phyloP scores from a whole-genome alignment of 1,284 basidiomycete species.

The Thecaphora frezii region DNA sequence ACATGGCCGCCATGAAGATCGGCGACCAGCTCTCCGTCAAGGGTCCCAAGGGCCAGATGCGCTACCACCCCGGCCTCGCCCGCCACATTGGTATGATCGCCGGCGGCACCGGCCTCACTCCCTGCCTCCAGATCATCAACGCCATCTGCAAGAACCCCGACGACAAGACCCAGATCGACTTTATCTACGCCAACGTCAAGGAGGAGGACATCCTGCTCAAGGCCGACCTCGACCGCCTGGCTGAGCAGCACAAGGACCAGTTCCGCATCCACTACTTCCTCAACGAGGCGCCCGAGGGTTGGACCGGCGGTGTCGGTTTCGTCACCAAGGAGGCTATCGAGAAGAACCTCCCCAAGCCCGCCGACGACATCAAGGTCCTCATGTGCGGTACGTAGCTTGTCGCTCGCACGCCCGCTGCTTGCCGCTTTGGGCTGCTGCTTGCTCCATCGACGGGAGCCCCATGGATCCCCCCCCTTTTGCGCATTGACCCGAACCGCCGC shows the following conservation, averaged over 20 bases:
- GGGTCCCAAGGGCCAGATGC: slow-evolving; percentile 88
- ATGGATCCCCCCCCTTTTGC: no score
- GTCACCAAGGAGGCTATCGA: slow-evolving; percentile 91
- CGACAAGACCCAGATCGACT: slow-evolving; percentile 82
- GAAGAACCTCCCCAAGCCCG: slow-evolving; percentile 60
- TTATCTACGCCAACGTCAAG: slow-evolving; percentile 92
- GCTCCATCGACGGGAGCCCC: no score
- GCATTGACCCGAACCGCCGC: no score
- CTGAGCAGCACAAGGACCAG: slow-evolving; percentile 65
- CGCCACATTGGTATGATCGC: slow-evolving; percentile 87
- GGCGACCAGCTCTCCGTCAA: slow-evolving; percentile 78
- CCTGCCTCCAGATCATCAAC: slow-evolving; percentile 79
- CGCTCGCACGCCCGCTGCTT: not conserved
- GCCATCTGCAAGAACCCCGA: slow-evolving; percentile 80
- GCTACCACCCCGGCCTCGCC: slow-evolving; percentile 60
- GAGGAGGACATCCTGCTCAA: slow-evolving; percentile 68
- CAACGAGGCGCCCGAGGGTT: slow-evolving; percentile 83
- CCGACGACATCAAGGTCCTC: slow-evolving; percentile 59
- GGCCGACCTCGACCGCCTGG: slow-evolving; percentile 80
- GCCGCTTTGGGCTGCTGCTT: no score
- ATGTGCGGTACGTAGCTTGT: slow-evolving; percentile 56
- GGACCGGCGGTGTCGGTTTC: slow-evolving; percentile 88
- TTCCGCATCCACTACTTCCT: slow-evolving; percentile 86
- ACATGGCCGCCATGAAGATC: slow-evolving; percentile 70
- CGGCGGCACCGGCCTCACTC: slow-evolving; percentile 89